Conservation (phyloP, 2,329 filamentous ascomycete species). For the Grosmannia penicillata region DNA sequence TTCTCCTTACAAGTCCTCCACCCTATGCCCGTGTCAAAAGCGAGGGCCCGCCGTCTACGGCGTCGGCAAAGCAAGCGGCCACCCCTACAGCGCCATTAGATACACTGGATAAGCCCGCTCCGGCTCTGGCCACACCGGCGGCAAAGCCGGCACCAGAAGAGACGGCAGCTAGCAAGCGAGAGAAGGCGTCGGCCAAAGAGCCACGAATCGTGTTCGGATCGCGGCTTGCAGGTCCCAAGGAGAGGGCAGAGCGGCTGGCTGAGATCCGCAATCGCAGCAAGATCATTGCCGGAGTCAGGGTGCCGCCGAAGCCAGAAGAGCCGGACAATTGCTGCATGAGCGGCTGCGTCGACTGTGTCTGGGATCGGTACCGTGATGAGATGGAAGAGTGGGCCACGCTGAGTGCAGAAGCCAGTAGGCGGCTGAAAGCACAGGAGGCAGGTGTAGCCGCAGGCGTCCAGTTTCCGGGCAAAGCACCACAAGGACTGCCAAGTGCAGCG, state of each 20-base stretch:
- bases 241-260: conserved; percentile 46
- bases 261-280: conserved; percentile 43
- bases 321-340: conserved; percentile 99
- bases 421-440: conserved; percentile 25
- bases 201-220: conserved; percentile 69
- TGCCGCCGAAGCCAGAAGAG: conserved; percentile 74
- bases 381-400: conserved; percentile 73
- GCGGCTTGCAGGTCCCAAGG: conserved; percentile 56
- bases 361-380: conserved; percentile 83
- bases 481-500: conserved; percentile 3
- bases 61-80: conserved; percentile 6
- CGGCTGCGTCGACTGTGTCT: conserved; percentile 94
- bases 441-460: conserved; percentile 9
- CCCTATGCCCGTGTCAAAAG: conserved; percentile 26
- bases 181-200: conserved; percentile 29
- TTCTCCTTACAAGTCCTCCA: conserved; percentile 33
- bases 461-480: background rate
- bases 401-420: conserved; percentile 45
- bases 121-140: no score
- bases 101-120: no score
- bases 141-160: background rate
- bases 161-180: conserved; percentile 3
- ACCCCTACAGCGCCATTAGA: no score
- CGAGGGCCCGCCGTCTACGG: conserved; percentile 27
- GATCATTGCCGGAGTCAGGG: conserved; percentile 60